These are phyloP conservation scores for Aspergillus carlsbadensis DNA, from an alignment of 495 filamentous ascomycete genomes.

Conservation along the genomic window DNA sequence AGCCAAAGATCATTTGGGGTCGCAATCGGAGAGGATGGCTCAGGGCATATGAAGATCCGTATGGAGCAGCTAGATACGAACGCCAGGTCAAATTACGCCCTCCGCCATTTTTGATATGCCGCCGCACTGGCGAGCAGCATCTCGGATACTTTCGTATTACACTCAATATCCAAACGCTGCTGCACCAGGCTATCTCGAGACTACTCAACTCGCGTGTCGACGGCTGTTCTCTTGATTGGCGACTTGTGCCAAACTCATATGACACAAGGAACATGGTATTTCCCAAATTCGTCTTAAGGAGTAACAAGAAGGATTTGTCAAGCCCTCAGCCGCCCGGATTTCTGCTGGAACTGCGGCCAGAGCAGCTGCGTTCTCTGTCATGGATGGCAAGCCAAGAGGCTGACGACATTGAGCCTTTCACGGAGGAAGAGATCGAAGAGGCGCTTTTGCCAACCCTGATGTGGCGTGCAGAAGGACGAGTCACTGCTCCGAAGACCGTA, in stretches of 20 bases:
- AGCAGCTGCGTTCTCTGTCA: constrained; percentile 57
- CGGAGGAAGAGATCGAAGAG: constrained; percentile 70
- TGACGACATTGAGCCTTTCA: constrained; percentile 44
- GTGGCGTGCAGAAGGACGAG: constrained; percentile 61
- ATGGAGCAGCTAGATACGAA: constrained; percentile 47
- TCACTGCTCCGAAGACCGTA: constrained; percentile 35
- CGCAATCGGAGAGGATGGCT: constrained; percentile 18
- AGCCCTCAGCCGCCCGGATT: constrained; percentile 41
- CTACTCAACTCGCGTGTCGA: constrained; percentile 24
- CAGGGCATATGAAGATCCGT: constrained; percentile 46
- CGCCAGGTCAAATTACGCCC: constrained; percentile 49
- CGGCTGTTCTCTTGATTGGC: constrained; percentile 41
- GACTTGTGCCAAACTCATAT: constrained; percentile 49
- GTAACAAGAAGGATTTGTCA: constrained; percentile 43
- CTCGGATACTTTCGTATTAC: constrained; percentile 43
- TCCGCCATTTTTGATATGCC: constrained; percentile 43
- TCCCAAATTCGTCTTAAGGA: constrained; percentile 37
- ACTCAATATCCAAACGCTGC: constrained; percentile 54
- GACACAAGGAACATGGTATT: constrained; percentile 30
- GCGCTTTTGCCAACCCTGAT: constrained; percentile 54
- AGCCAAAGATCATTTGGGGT: constrained; percentile 43
- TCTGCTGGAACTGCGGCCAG: constrained; percentile 38
- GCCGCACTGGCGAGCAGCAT: constrained; percentile 27
- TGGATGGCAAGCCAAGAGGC: constrained; percentile 71
- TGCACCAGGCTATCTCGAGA: constrained; percentile 52